phyloP scores from a whole-genome alignment of 257 asterid genomes.

The Solanum paucissectum region DNA sequence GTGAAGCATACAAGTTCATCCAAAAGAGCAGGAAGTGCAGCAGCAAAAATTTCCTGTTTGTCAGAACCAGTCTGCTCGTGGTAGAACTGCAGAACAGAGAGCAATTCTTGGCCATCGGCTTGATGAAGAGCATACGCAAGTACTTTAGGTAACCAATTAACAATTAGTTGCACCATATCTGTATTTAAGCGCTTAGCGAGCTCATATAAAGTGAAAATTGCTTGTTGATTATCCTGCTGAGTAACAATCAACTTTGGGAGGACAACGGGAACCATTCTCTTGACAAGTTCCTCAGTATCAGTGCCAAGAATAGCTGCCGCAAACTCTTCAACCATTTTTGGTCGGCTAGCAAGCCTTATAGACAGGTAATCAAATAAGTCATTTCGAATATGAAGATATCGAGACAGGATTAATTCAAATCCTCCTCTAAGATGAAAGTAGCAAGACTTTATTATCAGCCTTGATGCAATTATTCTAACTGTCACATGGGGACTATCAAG shows the following conservation, averaged over 20 bases:
- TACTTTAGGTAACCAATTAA: constrained; percentile 76
- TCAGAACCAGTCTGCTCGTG: constrained; percentile 56
- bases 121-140: constrained; percentile 88
- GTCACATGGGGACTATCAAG: constrained; percentile 59
- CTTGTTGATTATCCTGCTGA: constrained; percentile 51
- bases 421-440: constrained; percentile 54
- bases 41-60: constrained; percentile 69
- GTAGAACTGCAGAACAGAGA: constrained; percentile 63
- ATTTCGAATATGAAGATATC: constrained; percentile 51
- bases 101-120: constrained; percentile 55
- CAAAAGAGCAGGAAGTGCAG: constrained; percentile 70
- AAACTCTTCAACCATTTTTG: constrained; percentile 74
- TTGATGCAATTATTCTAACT: constrained; percentile 68
- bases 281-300: constrained; percentile 69
- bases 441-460: constrained; percentile 60
- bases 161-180: constrained; percentile 59
- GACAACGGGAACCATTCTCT: constrained; percentile 78
- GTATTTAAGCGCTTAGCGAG: constrained; percentile 60
- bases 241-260: constrained; percentile 82
- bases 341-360: constrained; percentile 51
- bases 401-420: constrained; percentile 53
- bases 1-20: constrained; percentile 86
- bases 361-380: constrained; percentile 73
- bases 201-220: constrained; percentile 46
- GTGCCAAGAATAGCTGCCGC: constrained; percentile 73